These are phyloP conservation scores for Perilla frutescens DNA, from an alignment of 257 asterid genomes.

Conservation along the genomic window DNA sequence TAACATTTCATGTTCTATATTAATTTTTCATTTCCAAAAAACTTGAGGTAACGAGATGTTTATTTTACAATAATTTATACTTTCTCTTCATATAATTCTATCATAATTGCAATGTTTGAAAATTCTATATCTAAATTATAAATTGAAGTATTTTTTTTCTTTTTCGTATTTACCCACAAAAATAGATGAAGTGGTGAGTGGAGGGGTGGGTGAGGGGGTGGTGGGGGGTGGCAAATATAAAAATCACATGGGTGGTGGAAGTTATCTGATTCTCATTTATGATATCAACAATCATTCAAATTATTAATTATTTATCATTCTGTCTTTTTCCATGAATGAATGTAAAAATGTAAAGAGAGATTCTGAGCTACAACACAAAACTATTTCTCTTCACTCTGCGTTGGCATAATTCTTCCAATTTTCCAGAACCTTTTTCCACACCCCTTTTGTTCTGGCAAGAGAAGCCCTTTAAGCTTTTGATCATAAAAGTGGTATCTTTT, in stretches of 20 bases:
- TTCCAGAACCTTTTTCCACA: constrained; percentile 22
- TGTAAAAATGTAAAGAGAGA: neutral
- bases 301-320: neutral
- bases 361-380: constrained; percentile 18
- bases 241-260: constrained; percentile 33
- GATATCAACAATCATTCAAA: constrained; percentile 37
- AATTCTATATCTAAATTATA: too few species aligned
- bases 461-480: constrained; percentile 43
- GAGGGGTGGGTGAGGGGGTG: neutral
- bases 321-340: constrained; percentile 20
- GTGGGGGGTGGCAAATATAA: constrained; percentile 35
- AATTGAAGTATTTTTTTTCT: too few species aligned
- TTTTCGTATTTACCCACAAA: too few species aligned
- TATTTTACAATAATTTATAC: too few species aligned
- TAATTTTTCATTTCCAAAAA: too few species aligned
- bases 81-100: too few species aligned
- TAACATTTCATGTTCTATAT: too few species aligned
- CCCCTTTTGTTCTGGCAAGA: constrained; percentile 10
- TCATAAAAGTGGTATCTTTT: constrained; percentile 36
- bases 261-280: constrained; percentile 29
- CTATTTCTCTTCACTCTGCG: constrained; percentile 5
- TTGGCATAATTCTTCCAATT: constrained; percentile 39
- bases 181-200: too few species aligned
- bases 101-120: too few species aligned
- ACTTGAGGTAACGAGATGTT: too few species aligned